Base-by-base conservation (phyloP, 805 yeast species). In the Jamesozyma spencerorum region DNA sequence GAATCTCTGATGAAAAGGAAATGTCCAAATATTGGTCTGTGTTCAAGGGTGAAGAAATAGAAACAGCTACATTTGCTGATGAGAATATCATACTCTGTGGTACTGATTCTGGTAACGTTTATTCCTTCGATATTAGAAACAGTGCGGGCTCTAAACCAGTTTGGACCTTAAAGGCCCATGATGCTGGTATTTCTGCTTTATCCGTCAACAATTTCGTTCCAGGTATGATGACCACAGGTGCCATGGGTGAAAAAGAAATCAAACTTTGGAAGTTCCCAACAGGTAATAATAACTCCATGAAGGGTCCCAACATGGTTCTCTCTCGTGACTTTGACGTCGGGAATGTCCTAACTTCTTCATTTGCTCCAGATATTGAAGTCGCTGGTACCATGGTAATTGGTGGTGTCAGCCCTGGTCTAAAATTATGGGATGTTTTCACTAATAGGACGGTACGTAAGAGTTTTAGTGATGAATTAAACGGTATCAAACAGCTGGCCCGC, bases 101-200 rank as follows among this genome's bases (percentile, higher is more conserved):
- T 55, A 86, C 96, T 20, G 98, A 92, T 61, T 72, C 75, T 47
- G 98, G 98, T 59, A 79, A 79, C 54, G 76, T 92, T 19, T 85
- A 85, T 66, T 81, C 90, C 46, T 90, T 82, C 54, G 98, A 90
- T 62, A 81, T 85, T 34, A 77, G 95, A 60, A 66, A 65, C 38
- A 54, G 49, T 24, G 74, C 70, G 30, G 72, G 70, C 35, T 66
- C 70, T 42, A 73, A 72, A 48, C 88, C 97, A 15, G 54, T 90
- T 26, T 92, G 98, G 98, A 85, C 95, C 2, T 70, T 92, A 51
- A 95, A 92, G 62, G 97, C 97, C 2, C 98, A 92, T 60, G 97
- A 92, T 64, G 75, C 94, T 2, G 97, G 95, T 46, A 81, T 92
- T 46, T 81, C 96, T 4, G 71, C 90, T 2, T 71, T 92, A 50